Conservation (phyloP, 2,329 filamentous ascomycete species). For the Pezicula neosporulosa region DNA sequence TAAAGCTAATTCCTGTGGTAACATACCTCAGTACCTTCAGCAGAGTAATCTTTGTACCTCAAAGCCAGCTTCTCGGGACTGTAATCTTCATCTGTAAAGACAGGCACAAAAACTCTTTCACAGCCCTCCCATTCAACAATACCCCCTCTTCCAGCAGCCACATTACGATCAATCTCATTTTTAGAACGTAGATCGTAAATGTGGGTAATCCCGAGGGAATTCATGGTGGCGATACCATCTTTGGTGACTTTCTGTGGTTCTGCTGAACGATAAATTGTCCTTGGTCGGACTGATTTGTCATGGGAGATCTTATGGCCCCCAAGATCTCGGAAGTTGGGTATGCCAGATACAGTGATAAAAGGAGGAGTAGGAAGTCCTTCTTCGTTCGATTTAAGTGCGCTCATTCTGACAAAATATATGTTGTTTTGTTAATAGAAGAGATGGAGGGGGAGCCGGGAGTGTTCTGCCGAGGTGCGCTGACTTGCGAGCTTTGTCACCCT, state of each 20-base stretch:
- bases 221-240: constrained; percentile 48
- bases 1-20: neutral
- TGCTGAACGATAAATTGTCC: constrained; percentile 64
- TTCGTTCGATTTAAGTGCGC: neutral
- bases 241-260: constrained; percentile 58
- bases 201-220: constrained; percentile 53
- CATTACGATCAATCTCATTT: constrained; percentile 50
- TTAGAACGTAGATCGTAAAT: constrained; percentile 67
- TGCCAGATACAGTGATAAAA: constrained; percentile 50
- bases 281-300: constrained; percentile 42
- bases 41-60: constrained; percentile 57
- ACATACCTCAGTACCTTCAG: constrained; percentile 41
- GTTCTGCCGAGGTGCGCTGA: neutral
- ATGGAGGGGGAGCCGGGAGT: neutral
- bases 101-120: constrained; percentile 56
- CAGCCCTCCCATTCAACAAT: constrained; percentile 48
- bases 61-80: constrained; percentile 59
- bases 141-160: constrained; percentile 29
- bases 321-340: constrained; percentile 67
- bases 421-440: neutral
- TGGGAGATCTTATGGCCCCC: constrained; percentile 51
- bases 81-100: constrained; percentile 61
- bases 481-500: no score
- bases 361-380: constrained; percentile 35
- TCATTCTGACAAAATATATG: constrained; percentile 10